These are phyloP conservation scores for Calonectria leucothoes DNA, from an alignment of 2,329 filamentous ascomycete species.

Conservation along the genomic window DNA sequence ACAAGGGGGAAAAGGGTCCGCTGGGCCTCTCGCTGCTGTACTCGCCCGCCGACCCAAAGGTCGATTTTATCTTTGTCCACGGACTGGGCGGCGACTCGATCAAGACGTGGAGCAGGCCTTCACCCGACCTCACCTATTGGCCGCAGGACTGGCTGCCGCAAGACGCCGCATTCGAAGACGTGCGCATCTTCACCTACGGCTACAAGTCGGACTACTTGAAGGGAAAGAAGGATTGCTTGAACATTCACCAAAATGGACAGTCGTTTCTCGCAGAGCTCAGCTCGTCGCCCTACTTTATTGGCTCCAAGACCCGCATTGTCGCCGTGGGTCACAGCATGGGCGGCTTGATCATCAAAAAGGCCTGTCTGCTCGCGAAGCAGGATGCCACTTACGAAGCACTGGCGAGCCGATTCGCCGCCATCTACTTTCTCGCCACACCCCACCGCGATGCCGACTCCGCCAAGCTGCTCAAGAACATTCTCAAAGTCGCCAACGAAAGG, in stretches of 20 bases:
- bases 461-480: conserved; percentile 48
- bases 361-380: conserved; percentile 49
- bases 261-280: conserved; percentile 42
- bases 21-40: conserved; percentile 36
- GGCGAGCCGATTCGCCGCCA: conserved; percentile 44
- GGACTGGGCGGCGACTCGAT: conserved; percentile 52
- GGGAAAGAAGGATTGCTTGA: conserved; percentile 39
- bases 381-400: conserved; percentile 44
- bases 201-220: conserved; percentile 48
- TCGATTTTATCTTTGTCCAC: conserved; percentile 52
- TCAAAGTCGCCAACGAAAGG: conserved; percentile 45
- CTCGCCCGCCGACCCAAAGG: conserved; percentile 37
- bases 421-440: conserved; percentile 55
- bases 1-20: conserved; percentile 8
- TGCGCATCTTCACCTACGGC: conserved; percentile 45
- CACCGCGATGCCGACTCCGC: conserved; percentile 55
- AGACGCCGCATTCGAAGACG: conserved; percentile 42
- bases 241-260: conserved; percentile 48
- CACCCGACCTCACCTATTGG: conserved; percentile 46
- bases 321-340: conserved; percentile 61
- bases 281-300: conserved; percentile 34
- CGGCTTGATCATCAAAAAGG: conserved; percentile 49
- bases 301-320: conserved; percentile 47
- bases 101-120: conserved; percentile 51
- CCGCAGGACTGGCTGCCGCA: conserved; percentile 42